These are phyloP conservation scores for Colletotrichum zoysiae DNA, from an alignment of 2,329 filamentous ascomycete species.

Conservation along the genomic window DNA sequence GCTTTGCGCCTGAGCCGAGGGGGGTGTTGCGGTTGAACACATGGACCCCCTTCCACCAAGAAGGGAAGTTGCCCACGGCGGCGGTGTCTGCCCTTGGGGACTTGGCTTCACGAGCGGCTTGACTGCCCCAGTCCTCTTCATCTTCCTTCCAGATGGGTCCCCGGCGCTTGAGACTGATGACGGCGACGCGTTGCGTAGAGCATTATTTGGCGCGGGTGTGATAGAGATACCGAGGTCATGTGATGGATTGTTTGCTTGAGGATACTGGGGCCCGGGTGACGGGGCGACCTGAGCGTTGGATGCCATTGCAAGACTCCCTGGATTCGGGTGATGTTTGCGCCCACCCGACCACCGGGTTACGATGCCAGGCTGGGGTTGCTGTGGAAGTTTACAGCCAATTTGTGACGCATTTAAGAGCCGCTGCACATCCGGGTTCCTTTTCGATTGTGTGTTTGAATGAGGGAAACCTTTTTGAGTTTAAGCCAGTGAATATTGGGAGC, in stretches of 20 bases:
- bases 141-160: slow-evolving; percentile 27
- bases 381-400: background rate
- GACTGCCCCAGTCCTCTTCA: slow-evolving; percentile 30
- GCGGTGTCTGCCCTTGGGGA: slow-evolving; percentile 14
- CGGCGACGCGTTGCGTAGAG: slow-evolving; percentile 15
- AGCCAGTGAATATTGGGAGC: background rate
- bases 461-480: background rate
- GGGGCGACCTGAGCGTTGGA: slow-evolving; percentile 12
- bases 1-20: background rate
- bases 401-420: background rate
- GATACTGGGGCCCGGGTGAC: background rate
- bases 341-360: background rate
- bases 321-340: background rate
- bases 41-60: slow-evolving; percentile 2
- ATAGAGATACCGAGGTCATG: background rate
- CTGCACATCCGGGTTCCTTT: background rate
- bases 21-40: background rate
- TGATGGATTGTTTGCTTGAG: background rate
- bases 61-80: slow-evolving; percentile 28
- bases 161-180: slow-evolving; percentile 22
- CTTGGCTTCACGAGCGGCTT: slow-evolving; percentile 24
- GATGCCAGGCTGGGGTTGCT: background rate
- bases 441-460: background rate
- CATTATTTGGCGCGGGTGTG: background rate
- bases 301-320: slow-evolving; percentile 9